Conservation (phyloP, 2,329 filamentous ascomycete species). For the Byssoonygena ceratinophila region DNA sequence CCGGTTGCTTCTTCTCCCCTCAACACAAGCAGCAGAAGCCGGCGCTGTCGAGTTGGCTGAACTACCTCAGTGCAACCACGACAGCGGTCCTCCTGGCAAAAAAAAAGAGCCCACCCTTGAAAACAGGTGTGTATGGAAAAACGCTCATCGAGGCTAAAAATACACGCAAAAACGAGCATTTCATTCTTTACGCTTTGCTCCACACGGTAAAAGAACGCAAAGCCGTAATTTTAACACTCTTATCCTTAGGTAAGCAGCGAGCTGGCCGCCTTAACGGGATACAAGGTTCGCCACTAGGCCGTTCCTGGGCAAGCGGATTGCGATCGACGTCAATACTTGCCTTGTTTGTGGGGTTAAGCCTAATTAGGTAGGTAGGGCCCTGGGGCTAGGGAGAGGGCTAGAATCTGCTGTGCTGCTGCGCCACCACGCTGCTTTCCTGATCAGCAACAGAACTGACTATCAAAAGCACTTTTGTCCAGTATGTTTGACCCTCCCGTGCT, state of each 20-base stretch:
- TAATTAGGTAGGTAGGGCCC: neutral
- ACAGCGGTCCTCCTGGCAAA: slow-evolving; percentile 2
- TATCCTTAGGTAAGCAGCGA: neutral
- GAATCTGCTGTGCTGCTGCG: neutral
- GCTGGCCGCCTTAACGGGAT: neutral
- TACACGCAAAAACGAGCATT: too few species aligned
- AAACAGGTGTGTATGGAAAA: too few species aligned
- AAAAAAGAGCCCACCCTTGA: too few species aligned
- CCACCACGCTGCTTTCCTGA: neutral
- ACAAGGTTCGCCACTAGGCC: neutral
- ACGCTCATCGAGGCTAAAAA: too few species aligned
- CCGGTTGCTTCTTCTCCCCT: neutral
- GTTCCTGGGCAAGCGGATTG: neutral
- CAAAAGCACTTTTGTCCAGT: too few species aligned
- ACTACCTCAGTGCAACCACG: neutral
- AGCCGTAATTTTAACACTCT: too few species aligned
- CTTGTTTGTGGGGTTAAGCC: neutral
- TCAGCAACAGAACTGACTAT: too few species aligned
- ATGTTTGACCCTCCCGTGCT: too few species aligned
- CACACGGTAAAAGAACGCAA: neutral
- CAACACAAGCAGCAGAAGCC: neutral
- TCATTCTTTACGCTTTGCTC: too few species aligned
- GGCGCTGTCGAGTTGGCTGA: neutral
- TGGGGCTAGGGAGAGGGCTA: too few species aligned
- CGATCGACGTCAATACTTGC: neutral